Evolutionary conservation across 257 asterid genomes (phyloP).

Genomic region (Hygrophila difformis): DNA sequence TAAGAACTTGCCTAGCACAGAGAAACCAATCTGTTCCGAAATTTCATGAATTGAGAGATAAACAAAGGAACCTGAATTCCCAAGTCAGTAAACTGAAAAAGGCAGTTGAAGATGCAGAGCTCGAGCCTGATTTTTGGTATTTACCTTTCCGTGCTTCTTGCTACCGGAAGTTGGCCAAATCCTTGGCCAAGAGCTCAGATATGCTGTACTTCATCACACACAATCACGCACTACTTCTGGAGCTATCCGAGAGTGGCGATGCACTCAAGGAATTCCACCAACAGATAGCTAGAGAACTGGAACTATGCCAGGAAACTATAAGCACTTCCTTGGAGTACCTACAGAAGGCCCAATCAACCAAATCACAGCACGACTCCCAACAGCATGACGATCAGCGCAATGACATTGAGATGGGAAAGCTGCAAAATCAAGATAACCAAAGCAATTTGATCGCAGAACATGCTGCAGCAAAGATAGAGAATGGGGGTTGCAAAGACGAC

Average conservation of each 20-base stretch:
- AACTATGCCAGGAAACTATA: slow-evolving; percentile 24
- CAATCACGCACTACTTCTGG: slow-evolving; percentile 26
- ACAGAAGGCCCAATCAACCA: slow-evolving; percentile 12
- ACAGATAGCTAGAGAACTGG: slow-evolving; percentile 22
- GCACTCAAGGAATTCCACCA: slow-evolving; percentile 31
- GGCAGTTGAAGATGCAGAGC: slow-evolving; percentile 35
- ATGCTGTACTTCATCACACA: slow-evolving; percentile 27
- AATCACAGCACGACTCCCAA: slow-evolving; percentile 12
- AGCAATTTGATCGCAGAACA: slow-evolving; percentile 4
- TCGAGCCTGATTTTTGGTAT: slow-evolving; percentile 62
- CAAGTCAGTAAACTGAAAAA: slow-evolving; percentile 28
- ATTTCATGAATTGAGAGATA: slow-evolving; percentile 19
- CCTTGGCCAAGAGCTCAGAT: slow-evolving; percentile 29
- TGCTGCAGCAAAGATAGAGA: slow-evolving; percentile 2
- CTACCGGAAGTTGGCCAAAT: slow-evolving; percentile 36
- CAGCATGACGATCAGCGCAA: slow-evolving; percentile 15
- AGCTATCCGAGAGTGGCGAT: slow-evolving; percentile 14
- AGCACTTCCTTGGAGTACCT: slow-evolving; percentile 20
- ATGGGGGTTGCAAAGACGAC: slow-evolving; percentile 15
- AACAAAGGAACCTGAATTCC: slow-evolving; percentile 21
- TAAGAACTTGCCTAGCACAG: slow-evolving; percentile 7
- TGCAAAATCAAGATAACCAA: slow-evolving; percentile 1
- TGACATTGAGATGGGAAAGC: slow-evolving; percentile 32
- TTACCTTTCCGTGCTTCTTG: slow-evolving; percentile 38
- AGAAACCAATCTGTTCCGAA: not conserved